phyloP scores from a whole-genome alignment of 2,329 filamentous ascomycete species.

The Colletotrichum eremochloae region DNA sequence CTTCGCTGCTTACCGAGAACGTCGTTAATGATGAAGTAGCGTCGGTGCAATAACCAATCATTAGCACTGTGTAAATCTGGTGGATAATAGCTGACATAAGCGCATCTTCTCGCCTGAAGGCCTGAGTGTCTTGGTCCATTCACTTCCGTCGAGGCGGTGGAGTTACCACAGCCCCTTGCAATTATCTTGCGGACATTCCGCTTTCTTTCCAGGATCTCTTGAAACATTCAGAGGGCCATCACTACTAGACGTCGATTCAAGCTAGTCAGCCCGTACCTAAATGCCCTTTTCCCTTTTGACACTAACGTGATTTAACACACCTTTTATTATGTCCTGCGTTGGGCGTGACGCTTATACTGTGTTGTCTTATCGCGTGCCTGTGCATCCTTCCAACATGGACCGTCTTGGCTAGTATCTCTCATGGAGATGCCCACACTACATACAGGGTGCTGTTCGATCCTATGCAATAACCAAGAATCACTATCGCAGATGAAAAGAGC shows the following conservation, averaged over 20 bases:
- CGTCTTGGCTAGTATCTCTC: no score
- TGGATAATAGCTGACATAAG: neutral
- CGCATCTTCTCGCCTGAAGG: neutral
- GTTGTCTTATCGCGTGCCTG: no score
- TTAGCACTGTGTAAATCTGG: neutral
- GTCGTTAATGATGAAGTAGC: neutral
- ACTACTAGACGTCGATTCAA: neutral
- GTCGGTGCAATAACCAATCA: neutral
- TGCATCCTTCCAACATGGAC: no score
- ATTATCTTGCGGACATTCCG: neutral
- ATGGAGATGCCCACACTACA: neutral
- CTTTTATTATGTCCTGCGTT: no score
- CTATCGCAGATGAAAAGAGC: conserved; percentile 1
- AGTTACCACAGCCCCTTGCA: neutral
- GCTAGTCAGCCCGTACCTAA: neutral
- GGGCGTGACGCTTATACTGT: no score
- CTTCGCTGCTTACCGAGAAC: neutral
- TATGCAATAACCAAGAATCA: neutral
- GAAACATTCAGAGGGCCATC: neutral
- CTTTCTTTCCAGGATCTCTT: neutral
- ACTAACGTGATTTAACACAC: no score
- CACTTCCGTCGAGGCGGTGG: neutral
- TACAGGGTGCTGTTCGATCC: neutral
- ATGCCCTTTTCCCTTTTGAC: neutral
- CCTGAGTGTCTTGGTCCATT: neutral